Percentiles rank a stretch among this genome's conserved stretches.
These are phyloP conservation scores for Sphaerulina vaccinii DNA, from an alignment of 2,329 filamentous ascomycete genomes.

Conservation along the genomic window DNA sequence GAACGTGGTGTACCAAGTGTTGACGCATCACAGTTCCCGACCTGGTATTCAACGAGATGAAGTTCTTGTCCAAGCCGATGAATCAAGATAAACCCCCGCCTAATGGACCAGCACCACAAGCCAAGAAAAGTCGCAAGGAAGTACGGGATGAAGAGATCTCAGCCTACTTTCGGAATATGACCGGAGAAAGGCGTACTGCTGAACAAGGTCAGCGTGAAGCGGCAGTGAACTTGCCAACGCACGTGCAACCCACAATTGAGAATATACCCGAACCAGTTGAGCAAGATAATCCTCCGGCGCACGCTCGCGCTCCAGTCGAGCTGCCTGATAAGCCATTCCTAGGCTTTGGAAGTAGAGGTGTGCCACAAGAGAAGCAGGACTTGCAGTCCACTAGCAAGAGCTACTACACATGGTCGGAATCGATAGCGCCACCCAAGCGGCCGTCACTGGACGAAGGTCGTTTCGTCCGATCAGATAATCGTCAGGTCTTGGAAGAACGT, in stretches of 20 bases:
- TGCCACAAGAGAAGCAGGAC: slow-evolving; percentile 20
- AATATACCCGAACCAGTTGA: not conserved
- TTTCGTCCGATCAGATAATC: not conserved
- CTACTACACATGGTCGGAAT: slow-evolving; percentile 46
- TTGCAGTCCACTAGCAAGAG: slow-evolving; percentile 32
- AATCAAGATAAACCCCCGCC: slow-evolving; percentile 27
- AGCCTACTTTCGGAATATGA: slow-evolving; percentile 42
- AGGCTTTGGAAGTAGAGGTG: slow-evolving; percentile 40
- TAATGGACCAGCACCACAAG: slow-evolving; percentile 33
- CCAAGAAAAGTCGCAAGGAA: slow-evolving; percentile 35
- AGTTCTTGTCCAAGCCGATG: slow-evolving; percentile 45
- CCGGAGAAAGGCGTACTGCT: slow-evolving; percentile 1
- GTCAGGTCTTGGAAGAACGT: too few relatives aligned
- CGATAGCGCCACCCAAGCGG: slow-evolving; percentile 16
- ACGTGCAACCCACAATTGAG: not conserved
- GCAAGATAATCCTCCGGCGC: not conserved
- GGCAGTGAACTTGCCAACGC: too few relatives aligned
- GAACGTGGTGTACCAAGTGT: slow-evolving; percentile 27
- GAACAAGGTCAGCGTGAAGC: not conserved
- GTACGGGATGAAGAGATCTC: slow-evolving; percentile 46
- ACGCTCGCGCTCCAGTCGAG: slow-evolving; percentile 31
- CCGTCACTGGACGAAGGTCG: not conserved
- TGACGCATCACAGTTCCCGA: slow-evolving; percentile 48
- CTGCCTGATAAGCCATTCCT: slow-evolving; percentile 39
- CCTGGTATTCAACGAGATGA: slow-evolving; percentile 53